Percentiles rank a stretch among this genome's conserved stretches.
phyloP scores from a whole-genome alignment of 1,284 basidiomycete genomes.

The Mrakiaceae sp. region DNA sequence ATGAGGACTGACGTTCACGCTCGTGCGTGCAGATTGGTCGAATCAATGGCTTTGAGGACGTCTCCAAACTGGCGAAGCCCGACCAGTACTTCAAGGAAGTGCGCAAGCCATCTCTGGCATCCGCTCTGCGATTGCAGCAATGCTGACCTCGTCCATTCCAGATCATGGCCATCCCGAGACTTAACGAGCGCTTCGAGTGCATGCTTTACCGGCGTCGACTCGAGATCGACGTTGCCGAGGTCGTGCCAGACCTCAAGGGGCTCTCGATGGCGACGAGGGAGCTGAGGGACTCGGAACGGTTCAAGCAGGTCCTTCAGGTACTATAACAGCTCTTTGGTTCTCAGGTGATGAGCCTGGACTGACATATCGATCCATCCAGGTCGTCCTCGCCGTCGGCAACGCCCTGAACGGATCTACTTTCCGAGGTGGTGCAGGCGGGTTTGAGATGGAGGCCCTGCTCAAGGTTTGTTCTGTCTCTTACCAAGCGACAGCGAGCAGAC shows the following conservation, averaged over 20 bases:
- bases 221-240: slow-evolving; percentile 70
- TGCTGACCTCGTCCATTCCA: slow-evolving; percentile 26
- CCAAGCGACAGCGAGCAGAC: not conserved
- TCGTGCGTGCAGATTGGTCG: slow-evolving; percentile 42
- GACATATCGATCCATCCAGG: slow-evolving; percentile 32
- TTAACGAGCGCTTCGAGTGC: slow-evolving; percentile 59
- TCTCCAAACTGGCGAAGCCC: slow-evolving; percentile 60
- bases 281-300: slow-evolving; percentile 53
- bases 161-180: slow-evolving; percentile 66
- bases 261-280: slow-evolving; percentile 64
- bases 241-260: slow-evolving; percentile 66
- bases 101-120: slow-evolving; percentile 17
- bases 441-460: slow-evolving; percentile 64
- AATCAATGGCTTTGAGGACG: slow-evolving; percentile 55
- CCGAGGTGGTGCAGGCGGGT: slow-evolving; percentile 69
- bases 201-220: slow-evolving; percentile 74
- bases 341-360: not conserved
- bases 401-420: slow-evolving; percentile 68
- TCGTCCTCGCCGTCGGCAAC: slow-evolving; percentile 67
- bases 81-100: slow-evolving; percentile 76
- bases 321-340: slow-evolving; percentile 16
- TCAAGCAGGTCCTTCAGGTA: slow-evolving; percentile 61
- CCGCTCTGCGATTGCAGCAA: slow-evolving; percentile 16
- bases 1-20: not conserved
- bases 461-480: slow-evolving; percentile 45